Evolutionary conservation across 148 eudicot species (phyloP).

Genomic region (Camellia granthamiana): DNA sequence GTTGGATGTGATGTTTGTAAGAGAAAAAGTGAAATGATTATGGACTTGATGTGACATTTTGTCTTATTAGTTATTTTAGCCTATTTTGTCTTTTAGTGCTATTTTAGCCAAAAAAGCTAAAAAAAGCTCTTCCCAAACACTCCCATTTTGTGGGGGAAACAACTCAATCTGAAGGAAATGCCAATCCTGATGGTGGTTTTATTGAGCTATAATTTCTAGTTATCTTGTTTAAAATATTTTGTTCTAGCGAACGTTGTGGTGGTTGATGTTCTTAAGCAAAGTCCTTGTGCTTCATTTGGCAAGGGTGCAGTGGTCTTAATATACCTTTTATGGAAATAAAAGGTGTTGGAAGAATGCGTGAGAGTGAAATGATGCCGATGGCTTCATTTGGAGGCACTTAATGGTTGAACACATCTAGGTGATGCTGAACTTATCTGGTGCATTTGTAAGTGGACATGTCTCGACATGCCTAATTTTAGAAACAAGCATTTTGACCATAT

Average conservation of each 20-base stretch:
- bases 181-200: background rate
- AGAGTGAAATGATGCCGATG: background rate
- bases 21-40: too few species aligned
- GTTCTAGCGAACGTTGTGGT: background rate
- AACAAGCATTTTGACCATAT: background rate
- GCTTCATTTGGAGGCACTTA: background rate
- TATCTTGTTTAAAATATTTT: background rate
- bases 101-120: too few species aligned
- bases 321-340: background rate
- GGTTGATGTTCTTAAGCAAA: background rate
- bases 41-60: too few species aligned
- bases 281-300: background rate
- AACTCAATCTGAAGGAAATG: background rate
- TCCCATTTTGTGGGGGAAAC: too few species aligned
- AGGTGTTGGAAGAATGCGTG: background rate
- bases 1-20: too few species aligned
- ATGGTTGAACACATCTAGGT: background rate
- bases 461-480: background rate
- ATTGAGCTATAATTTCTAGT: background rate
- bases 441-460: background rate
- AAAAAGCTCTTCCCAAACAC: too few species aligned
- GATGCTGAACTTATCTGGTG: constrained; percentile 2
- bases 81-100: too few species aligned
- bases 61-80: too few species aligned
- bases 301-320: background rate